Conservation (phyloP, 768 basidiomycete genomes). For the Trametopsis cervina region DNA sequence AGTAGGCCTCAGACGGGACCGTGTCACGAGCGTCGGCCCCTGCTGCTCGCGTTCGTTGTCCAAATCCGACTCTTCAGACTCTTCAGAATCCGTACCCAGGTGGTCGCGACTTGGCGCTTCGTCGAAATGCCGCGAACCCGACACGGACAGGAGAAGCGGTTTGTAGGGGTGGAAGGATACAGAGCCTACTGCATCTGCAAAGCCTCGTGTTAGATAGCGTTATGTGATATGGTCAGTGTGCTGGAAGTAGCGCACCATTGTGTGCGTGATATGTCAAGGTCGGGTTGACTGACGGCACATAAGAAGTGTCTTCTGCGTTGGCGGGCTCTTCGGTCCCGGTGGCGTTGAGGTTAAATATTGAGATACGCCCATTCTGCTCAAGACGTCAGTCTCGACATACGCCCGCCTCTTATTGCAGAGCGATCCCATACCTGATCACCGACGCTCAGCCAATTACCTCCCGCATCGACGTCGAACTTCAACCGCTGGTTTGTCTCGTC, state of each 20-base stretch:
- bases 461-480: conserved; percentile 68
- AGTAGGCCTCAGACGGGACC: background rate
- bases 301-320: conserved; percentile 8
- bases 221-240: too few relatives aligned
- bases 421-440: conserved; percentile 62
- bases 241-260: too few relatives aligned
- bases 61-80: background rate
- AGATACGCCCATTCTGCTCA: conserved; percentile 49
- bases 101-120: background rate
- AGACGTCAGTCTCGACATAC: background rate
- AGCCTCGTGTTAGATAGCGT: background rate
- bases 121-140: conserved; percentile 74
- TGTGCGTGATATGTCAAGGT: conserved; percentile 44
- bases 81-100: background rate
- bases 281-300: too few relatives aligned
- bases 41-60: background rate
- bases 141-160: conserved; percentile 53
- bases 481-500: conserved; percentile 65
- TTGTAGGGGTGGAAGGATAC: conserved; percentile 65
- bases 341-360: conserved; percentile 45
- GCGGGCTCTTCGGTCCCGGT: conserved; percentile 9
- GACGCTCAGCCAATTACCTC: conserved; percentile 53
- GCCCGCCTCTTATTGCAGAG: background rate
- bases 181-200: conserved; percentile 64
- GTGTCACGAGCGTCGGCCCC: background rate